Percentiles rank a stretch among this genome's conserved stretches.
Evolutionary conservation across 129 eudicot genomes (phyloP).

Genomic region (Artemisia annua): DNA sequence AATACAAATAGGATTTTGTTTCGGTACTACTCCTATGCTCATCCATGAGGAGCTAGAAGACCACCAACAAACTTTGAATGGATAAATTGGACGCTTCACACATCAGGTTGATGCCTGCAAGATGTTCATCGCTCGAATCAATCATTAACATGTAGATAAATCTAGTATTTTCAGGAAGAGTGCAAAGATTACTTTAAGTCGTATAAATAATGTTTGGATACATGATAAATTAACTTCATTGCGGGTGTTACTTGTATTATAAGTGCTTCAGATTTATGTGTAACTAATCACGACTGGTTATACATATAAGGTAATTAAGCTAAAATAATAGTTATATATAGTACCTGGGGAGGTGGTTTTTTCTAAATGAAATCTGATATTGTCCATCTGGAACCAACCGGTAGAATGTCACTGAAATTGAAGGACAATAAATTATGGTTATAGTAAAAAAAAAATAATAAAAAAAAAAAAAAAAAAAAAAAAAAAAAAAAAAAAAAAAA

Average conservation of each 20-base stretch:
- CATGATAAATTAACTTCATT: neutral
- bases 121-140: neutral
- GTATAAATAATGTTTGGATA: neutral
- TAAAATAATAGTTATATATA: neutral
- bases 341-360: slow-evolving; percentile 14
- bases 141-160: neutral
- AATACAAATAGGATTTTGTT: neutral
- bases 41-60: neutral
- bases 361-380: slow-evolving; percentile 42
- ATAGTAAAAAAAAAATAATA: neutral
- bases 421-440: slow-evolving; percentile 7
- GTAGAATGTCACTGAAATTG: slow-evolving; percentile 44
- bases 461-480: no score
- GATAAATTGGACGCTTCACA: neutral
- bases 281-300: neutral
- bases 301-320: neutral
- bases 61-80: neutral
- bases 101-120: slow-evolving; percentile 6
- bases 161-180: neutral
- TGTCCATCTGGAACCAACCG: slow-evolving; percentile 44
- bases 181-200: neutral
- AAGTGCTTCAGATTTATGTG: neutral
- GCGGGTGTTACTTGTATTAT: neutral
- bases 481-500: no score
- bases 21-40: no score